phyloP scores from a whole-genome alignment of 306 rosid genomes.

The Vigna unguiculata region DNA sequence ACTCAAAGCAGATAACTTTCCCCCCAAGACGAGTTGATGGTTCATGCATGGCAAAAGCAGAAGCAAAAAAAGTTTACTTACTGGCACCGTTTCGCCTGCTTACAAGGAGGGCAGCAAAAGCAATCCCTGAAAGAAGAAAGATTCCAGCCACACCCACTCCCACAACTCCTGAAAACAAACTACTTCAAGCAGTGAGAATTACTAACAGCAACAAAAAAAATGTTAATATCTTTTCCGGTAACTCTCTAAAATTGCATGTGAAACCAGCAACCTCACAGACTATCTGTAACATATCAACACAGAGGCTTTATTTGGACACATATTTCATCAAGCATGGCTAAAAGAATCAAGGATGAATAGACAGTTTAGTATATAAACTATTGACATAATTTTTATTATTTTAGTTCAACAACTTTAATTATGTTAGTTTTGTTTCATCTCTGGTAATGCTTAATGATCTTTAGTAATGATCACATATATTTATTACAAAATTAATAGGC shows the following conservation, averaged over 20 bases:
- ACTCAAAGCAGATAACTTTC: not conserved
- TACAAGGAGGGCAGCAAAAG: slow-evolving; percentile 67
- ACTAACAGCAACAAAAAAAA: not conserved
- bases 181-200: slow-evolving; percentile 4
- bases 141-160: slow-evolving; percentile 62
- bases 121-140: slow-evolving; percentile 64
- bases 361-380: too few species aligned
- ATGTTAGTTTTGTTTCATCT: too few species aligned
- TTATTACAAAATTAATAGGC: too few species aligned
- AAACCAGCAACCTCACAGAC: not conserved
- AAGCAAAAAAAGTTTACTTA: slow-evolving; percentile 48
- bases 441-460: too few species aligned
- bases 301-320: too few species aligned
- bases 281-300: not conserved
- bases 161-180: slow-evolving; percentile 26
- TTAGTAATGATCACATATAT: too few species aligned
- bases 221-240: not conserved
- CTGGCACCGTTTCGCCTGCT: slow-evolving; percentile 53
- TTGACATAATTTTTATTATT: too few species aligned
- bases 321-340: too few species aligned
- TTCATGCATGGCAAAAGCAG: not conserved
- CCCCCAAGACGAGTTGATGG: not conserved
- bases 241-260: not conserved
- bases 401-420: too few species aligned
- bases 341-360: too few species aligned